Evolutionary conservation across 2,329 filamentous ascomycete genomes (phyloP).

Genomic region (Corinectria fuckeliana): DNA sequence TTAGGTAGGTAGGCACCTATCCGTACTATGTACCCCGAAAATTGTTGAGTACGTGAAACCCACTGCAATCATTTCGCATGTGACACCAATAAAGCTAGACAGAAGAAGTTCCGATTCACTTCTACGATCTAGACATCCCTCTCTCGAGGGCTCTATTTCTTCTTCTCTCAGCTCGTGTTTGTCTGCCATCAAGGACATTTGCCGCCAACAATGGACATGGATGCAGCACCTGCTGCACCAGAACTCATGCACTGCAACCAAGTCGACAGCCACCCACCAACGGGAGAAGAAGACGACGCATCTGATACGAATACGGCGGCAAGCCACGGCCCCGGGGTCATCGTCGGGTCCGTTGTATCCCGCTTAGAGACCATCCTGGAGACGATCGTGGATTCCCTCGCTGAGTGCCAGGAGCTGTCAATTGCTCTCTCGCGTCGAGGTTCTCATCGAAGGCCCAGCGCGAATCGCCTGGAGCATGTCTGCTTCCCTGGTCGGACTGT

Average conservation of each 20-base stretch:
- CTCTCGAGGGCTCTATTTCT: neutral
- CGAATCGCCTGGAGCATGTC: slow-evolving; percentile 30
- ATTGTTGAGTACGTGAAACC: neutral
- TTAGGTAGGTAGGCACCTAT: too few species aligned
- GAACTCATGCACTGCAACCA: slow-evolving; percentile 10
- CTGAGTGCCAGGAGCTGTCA: slow-evolving; percentile 33
- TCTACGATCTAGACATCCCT: neutral
- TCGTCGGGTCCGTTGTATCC: slow-evolving; percentile 38
- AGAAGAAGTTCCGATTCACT: too few species aligned
- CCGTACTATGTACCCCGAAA: neutral
- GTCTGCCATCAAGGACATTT: neutral
- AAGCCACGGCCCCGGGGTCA: neutral
- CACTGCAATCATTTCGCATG: neutral
- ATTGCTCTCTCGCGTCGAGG: slow-evolving; percentile 38
- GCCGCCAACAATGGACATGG: slow-evolving; percentile 3
- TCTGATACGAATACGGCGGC: slow-evolving; percentile 35
- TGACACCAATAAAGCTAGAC: too few species aligned
- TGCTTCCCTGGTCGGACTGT: slow-evolving; percentile 56
- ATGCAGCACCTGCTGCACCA: slow-evolving; percentile 13
- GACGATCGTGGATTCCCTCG: slow-evolving; percentile 38
- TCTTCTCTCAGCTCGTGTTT: neutral
- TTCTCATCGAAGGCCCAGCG: slow-evolving; percentile 10
- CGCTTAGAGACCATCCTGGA: slow-evolving; percentile 47
- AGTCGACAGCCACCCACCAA: slow-evolving; percentile 1
- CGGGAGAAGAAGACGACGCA: slow-evolving; percentile 1